These are phyloP conservation scores for Aspergillus diversus DNA, from an alignment of 495 filamentous ascomycete species.

Conservation along the genomic window DNA sequence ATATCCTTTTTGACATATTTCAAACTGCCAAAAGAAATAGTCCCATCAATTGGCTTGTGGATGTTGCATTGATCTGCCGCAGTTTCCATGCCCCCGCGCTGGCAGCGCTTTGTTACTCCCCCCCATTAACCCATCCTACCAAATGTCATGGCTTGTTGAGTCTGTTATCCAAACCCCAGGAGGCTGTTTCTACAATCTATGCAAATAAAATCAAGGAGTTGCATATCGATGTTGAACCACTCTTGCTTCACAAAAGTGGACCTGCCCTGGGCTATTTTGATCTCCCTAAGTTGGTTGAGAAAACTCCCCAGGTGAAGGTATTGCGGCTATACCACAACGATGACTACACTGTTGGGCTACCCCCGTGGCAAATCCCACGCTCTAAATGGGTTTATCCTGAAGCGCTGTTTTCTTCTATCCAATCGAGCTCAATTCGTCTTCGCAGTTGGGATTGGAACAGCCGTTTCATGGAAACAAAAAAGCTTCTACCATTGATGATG, in stretches of 20 bases:
- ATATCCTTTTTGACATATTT: conserved; percentile 72
- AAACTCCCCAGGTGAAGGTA: conserved; percentile 45
- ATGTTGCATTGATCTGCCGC: conserved; percentile 62
- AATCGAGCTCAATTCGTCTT: conserved; percentile 51
- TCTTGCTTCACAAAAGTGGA: conserved; percentile 48
- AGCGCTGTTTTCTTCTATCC: conserved; percentile 59
- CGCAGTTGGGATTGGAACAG: conserved; percentile 79
- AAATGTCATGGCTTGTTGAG: conserved; percentile 53
- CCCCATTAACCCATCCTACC: conserved; percentile 59
- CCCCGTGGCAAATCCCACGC: conserved; percentile 28
- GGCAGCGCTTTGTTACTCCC: conserved; percentile 70
- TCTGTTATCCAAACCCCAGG: conserved; percentile 48
- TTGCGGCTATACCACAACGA: conserved; percentile 46
- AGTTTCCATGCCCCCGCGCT: conserved; percentile 75
- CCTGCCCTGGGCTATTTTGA: conserved; percentile 52
- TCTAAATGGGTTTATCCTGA: conserved; percentile 67
- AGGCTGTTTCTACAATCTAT: conserved; percentile 56
- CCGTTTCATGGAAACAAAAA: conserved; percentile 57
- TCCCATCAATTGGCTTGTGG: conserved; percentile 63
- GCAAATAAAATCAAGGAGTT: conserved; percentile 70
- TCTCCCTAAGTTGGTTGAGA: conserved; percentile 43
- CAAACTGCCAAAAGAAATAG: conserved; percentile 33
- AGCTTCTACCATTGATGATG: conserved; percentile 54
- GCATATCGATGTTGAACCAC: conserved; percentile 61
- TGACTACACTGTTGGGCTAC: conserved; percentile 38